Base-by-base conservation (phyloP, 2,329 filamentous ascomycete species). In the Juglanconis oblonga region DNA sequence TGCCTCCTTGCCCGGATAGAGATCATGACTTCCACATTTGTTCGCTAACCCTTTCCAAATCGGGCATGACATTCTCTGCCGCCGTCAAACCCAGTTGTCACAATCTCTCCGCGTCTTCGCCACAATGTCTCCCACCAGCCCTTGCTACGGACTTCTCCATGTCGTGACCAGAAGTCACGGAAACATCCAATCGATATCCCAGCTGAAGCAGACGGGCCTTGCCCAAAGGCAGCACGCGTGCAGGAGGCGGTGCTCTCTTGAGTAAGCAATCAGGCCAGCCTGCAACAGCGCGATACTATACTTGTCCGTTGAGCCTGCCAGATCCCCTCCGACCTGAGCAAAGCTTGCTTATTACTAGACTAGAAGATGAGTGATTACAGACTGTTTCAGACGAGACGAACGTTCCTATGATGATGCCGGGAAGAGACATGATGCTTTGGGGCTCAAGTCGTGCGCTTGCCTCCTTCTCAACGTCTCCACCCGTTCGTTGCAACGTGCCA, bases 1-100 rank as follows among this genome's bases (percentile, higher is more conserved):
- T 36, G 17, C 52, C 32, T 36, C 45, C 24, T 62, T 40, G 40
- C 24, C 45, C 35, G 44, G 59, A 55, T 42, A 31, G 7, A 51
- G 59, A 67, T 64, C 62, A 51, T 44, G 50, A 47, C 58, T 68
- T 66, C 70, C 67, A 64, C 52, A 67, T 69, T 62, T 59, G 66
- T 68, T 71, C 67, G 71, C 71, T 74, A 71, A 74, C 63, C 64
- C 62, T 61, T 72, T 67, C 71, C 71, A 32, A 64, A 71, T 70
- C 51, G 64, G 68, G 67, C 48, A 38, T 59, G 44, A 56, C 31
- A 64, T 61, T 57, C 61, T 59, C 24, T 58, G 47, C 36, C 64
- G 63, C 58, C 65, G 61, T 61, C 64, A 59, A 64, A 61, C 57
- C 64, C 59, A 52, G 62, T 64, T 59, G 61, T 59, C 63, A 69